Evolutionary conservation across 208 protist genomes (phyloP).

Genomic region (Leishmania gerbilli): DNA sequence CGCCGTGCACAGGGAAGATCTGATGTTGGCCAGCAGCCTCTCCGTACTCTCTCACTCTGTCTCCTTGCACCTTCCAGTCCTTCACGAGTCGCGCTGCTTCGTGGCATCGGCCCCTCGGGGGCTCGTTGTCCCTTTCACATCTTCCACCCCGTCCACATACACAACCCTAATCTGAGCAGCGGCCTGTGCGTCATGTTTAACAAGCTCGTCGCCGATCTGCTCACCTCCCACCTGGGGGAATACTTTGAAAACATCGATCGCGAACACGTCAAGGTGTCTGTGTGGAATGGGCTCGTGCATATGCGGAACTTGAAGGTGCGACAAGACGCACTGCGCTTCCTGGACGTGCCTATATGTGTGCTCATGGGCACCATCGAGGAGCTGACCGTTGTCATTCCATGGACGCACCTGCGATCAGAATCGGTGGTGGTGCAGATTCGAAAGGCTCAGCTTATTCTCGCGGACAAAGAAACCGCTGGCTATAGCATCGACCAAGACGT

Average conservation of each 20-base stretch:
- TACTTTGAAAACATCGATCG: slow-evolving; percentile 87
- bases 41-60: neutral
- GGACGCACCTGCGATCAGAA: slow-evolving; percentile 73
- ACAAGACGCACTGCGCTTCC: slow-evolving; percentile 60
- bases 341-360: slow-evolving; percentile 66
- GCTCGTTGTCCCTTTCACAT: neutral
- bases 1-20: neutral
- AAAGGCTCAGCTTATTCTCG: slow-evolving; percentile 52
- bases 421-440: slow-evolving; percentile 65
- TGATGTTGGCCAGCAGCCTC: neutral
- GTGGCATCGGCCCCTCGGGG: neutral
- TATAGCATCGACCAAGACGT: slow-evolving; percentile 56
- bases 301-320: slow-evolving; percentile 64
- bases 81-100: neutral
- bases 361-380: slow-evolving; percentile 67
- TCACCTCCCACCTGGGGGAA: slow-evolving; percentile 79
- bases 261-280: slow-evolving; percentile 83
- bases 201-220: slow-evolving; percentile 70
- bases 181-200: slow-evolving; percentile 58
- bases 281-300: slow-evolving; percentile 81
- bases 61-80: neutral
- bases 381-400: slow-evolving; percentile 74
- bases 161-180: no score
- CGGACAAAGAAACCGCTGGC: slow-evolving; percentile 51
- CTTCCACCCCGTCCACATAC: neutral